phyloP scores from a whole-genome alignment of 1,284 basidiomycete species.

The Schizophyllum commune region DNA sequence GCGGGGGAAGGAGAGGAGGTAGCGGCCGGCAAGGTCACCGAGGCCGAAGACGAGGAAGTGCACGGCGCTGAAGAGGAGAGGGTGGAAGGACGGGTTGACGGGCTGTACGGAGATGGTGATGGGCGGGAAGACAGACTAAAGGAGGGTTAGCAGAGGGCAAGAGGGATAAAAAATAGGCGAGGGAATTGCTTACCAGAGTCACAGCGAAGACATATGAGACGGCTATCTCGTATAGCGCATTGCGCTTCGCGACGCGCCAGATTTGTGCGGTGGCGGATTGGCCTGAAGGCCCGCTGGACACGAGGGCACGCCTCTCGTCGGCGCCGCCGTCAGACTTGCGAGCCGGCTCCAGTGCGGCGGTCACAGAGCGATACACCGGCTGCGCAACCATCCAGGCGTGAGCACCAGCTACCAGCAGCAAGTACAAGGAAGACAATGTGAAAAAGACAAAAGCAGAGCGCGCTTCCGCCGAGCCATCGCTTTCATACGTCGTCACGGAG shows the following conservation, averaged over 20 bases:
- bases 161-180: background rate
- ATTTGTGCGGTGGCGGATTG: slow-evolving; percentile 31
- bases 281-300: slow-evolving; percentile 21
- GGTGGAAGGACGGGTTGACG: slow-evolving; percentile 48
- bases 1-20: slow-evolving; percentile 58
- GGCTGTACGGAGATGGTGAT: slow-evolving; percentile 73
- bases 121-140: slow-evolving; percentile 77
- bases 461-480: slow-evolving; percentile 44
- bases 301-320: slow-evolving; percentile 28
- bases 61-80: slow-evolving; percentile 59
- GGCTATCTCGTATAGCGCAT: slow-evolving; percentile 63
- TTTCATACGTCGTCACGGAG: slow-evolving; percentile 18
- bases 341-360: slow-evolving; percentile 30
- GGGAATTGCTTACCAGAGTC: slow-evolving; percentile 56
- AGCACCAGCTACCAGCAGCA: slow-evolving; percentile 41
- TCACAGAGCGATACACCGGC: slow-evolving; percentile 49
- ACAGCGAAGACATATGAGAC: slow-evolving; percentile 71
- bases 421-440: slow-evolving; percentile 57
- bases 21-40: slow-evolving; percentile 76
- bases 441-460: slow-evolving; percentile 68
- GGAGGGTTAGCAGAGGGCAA: slow-evolving; percentile 5
- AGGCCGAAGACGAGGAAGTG: slow-evolving; percentile 71
- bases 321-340: slow-evolving; percentile 14
- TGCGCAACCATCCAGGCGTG: slow-evolving; percentile 51
- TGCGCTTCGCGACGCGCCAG: slow-evolving; percentile 52